Percentiles rank a stretch among this genome's conserved stretches.
phyloP scores from a whole-genome alignment of 257 asterid genomes.

The Linderniella brevidens region DNA sequence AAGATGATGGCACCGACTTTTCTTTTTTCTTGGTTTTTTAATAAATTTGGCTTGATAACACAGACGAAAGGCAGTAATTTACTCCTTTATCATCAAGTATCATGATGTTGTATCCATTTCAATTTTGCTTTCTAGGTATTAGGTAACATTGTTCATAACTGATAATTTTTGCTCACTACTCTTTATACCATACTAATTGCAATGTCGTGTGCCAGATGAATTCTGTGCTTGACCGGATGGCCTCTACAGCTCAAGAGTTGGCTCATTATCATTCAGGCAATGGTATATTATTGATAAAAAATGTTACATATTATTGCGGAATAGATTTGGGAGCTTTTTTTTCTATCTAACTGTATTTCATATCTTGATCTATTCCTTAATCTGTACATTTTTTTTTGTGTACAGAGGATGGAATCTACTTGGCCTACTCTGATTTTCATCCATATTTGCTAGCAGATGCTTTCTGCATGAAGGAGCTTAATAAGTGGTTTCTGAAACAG shows the following conservation, averaged over 20 bases:
- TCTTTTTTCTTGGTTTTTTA: background rate
- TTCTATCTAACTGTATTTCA: no score
- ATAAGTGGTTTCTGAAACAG: constrained; percentile 81
- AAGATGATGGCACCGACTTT: constrained; percentile 9
- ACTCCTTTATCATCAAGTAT: constrained; percentile 1
- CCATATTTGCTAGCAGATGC: constrained; percentile 69
- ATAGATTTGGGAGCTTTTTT: no score
- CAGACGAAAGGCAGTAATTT: background rate
- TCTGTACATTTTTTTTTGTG: constrained; percentile 6
- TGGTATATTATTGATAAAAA: constrained; percentile 22
- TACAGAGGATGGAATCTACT: constrained; percentile 80
- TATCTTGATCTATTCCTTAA: constrained; percentile 1
- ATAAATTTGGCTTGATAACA: background rate
- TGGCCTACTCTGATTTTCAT: constrained; percentile 79
- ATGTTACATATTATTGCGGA: background rate
- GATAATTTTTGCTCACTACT: no score
- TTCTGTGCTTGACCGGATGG: constrained; percentile 84
- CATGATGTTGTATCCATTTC: no score
- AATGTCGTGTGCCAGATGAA: constrained; percentile 42
- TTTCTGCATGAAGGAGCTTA: constrained; percentile 77
- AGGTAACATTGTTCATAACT: no score
- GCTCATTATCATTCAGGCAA: constrained; percentile 96
- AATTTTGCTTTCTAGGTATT: no score
- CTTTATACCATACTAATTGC: constrained; percentile 8
- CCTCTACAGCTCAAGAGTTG: constrained; percentile 82